Evolutionary conservation across 345 rosid species (phyloP).

Genomic region (Arabis hirsuta): DNA sequence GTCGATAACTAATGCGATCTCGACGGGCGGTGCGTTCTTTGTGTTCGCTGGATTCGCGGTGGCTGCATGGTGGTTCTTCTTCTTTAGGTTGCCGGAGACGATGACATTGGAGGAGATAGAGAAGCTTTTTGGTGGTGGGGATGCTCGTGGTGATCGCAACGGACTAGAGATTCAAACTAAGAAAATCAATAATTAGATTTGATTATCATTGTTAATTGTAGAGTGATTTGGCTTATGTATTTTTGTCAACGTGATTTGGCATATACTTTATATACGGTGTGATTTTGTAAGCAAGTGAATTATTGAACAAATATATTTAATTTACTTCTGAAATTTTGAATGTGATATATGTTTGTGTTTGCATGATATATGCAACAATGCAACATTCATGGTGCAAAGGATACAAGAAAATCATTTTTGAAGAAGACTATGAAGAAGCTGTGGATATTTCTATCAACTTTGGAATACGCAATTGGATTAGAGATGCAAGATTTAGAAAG

Average conservation of each 20-base stretch:
- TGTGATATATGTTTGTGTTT: no score
- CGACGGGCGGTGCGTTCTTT: conserved; percentile 68
- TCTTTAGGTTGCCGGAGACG: conserved; percentile 71
- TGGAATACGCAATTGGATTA: no score
- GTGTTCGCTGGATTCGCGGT: conserved; percentile 60
- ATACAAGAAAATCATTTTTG: no score
- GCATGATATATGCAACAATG: no score
- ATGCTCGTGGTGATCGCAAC: no score
- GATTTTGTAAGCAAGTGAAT: neutral
- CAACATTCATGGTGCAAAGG: no score
- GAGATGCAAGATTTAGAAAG: no score
- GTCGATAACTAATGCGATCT: conserved; percentile 46
- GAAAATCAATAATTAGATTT: conserved; percentile 13
- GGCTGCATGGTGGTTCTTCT: conserved; percentile 56
- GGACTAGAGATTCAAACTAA: conserved; percentile 1
- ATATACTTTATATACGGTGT: neutral
- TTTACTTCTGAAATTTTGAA: no score
- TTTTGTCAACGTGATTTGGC: conserved; percentile 17
- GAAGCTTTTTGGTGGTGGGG: no score
- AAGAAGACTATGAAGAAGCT: no score
- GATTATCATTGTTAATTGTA: neutral
- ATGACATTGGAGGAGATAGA: conserved; percentile 50
- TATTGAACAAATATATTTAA: no score
- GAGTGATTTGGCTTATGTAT: neutral
- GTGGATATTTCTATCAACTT: no score